Percentiles rank a stretch among this genome's conserved stretches.
These are phyloP conservation scores for Trametes cubensis DNA, from an alignment of 768 basidiomycete species.

Conservation along the genomic window DNA sequence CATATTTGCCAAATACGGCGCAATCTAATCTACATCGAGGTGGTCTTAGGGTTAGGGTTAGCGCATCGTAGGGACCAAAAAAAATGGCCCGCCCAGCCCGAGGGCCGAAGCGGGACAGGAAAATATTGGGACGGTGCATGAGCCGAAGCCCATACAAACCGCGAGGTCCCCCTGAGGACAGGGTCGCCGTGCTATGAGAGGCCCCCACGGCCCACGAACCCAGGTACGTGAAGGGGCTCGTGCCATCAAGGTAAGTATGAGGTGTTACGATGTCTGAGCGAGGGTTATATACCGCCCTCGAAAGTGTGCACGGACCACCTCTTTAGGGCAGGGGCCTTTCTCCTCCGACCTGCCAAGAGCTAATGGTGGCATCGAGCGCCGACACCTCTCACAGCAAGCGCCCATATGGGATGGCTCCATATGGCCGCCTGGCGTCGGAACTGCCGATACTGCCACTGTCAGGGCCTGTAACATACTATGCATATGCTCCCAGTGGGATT, in stretches of 20 bases:
- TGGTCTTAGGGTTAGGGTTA: conserved; percentile 35
- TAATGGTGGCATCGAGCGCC: no score
- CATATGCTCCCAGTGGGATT: conserved; percentile 13
- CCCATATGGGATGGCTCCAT: neutral
- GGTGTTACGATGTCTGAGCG: conserved; percentile 16
- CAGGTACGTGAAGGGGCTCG: conserved; percentile 41
- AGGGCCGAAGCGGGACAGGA: conserved; percentile 51
- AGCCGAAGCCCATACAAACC: conserved; percentile 52
- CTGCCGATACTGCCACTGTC: neutral
- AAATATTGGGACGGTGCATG: conserved; percentile 52
- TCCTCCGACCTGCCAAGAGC: neutral
- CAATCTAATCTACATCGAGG: conserved; percentile 4
- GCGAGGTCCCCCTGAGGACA: conserved; percentile 49
- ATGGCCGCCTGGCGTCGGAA: neutral
- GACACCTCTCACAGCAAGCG: neutral
- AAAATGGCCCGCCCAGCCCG: conserved; percentile 52
- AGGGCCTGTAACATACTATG: neutral
- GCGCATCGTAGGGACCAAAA: conserved; percentile 31
- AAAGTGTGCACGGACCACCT: conserved; percentile 33
- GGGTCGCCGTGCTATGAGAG: conserved; percentile 57
- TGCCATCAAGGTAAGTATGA: conserved; percentile 43
- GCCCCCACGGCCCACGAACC: conserved; percentile 40
- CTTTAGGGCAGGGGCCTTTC: conserved; percentile 28
- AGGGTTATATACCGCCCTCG: conserved; percentile 25
- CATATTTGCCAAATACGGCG: conserved; percentile 7